These are phyloP conservation scores for Aspergillus sp. DNA, from an alignment of 2,329 filamentous ascomycete genomes.

Conservation along the genomic window DNA sequence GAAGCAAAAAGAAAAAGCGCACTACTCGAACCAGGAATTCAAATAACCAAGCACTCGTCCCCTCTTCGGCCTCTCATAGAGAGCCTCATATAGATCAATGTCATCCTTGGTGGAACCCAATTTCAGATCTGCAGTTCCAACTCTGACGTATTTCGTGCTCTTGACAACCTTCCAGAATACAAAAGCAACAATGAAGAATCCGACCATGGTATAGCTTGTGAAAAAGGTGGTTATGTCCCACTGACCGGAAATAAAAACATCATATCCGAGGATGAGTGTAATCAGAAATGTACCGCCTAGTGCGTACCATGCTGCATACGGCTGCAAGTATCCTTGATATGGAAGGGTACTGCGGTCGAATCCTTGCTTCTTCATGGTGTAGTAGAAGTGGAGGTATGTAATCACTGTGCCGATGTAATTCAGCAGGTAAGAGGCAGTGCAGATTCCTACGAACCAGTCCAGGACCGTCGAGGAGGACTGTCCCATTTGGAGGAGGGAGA, in stretches of 20 bases:
- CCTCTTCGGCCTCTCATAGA: background rate
- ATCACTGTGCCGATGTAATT: slow-evolving; percentile 24
- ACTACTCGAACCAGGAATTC: slow-evolving; percentile 11
- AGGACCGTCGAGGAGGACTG: background rate
- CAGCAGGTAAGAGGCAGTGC: background rate
- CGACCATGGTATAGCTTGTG: slow-evolving; percentile 67
- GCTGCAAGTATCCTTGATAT: slow-evolving; percentile 66
- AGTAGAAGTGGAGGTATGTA: slow-evolving; percentile 70
- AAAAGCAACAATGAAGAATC: slow-evolving; percentile 65
- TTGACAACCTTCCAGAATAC: slow-evolving; percentile 67
- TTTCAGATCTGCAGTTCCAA: slow-evolving; percentile 58
- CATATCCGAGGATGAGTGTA: slow-evolving; percentile 69
- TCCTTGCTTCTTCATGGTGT: slow-evolving; percentile 65
- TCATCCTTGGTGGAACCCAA: slow-evolving; percentile 23
- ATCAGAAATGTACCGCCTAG: slow-evolving; percentile 64
- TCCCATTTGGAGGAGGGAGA: background rate
- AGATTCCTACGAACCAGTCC: background rate
- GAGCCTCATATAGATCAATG: slow-evolving; percentile 28
- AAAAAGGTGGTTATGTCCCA: slow-evolving; percentile 68
- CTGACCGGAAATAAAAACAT: slow-evolving; percentile 64
- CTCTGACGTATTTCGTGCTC: slow-evolving; percentile 56
- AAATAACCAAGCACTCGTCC: slow-evolving; percentile 1
- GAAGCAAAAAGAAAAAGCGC: accelerated
- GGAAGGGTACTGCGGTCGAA: slow-evolving; percentile 66
- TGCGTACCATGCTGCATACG: slow-evolving; percentile 67